phyloP scores from a whole-genome alignment of 306 rosid species.

The Hippophae rhamnoides region DNA sequence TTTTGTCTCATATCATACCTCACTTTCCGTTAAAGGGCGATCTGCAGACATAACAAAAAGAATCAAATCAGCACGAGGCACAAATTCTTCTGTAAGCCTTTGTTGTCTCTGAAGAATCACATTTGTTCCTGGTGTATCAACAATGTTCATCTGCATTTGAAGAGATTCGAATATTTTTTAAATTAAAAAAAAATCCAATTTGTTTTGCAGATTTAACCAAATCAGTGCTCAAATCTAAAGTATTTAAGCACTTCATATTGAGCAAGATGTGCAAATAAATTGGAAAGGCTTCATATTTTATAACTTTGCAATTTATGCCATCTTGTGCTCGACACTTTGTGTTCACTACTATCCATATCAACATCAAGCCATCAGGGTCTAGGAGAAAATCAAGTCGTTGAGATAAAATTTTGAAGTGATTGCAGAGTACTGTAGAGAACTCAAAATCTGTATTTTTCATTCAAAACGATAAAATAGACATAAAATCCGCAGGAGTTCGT shows the following conservation, averaged over 20 bases:
- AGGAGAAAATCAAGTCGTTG: background rate
- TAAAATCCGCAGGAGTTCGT: too few relatives aligned
- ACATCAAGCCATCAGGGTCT: background rate
- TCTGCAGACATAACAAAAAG: conserved; percentile 93
- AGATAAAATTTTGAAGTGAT: too few relatives aligned
- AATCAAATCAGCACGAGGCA: conserved; percentile 96
- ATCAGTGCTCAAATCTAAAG: background rate
- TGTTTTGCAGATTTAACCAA: conserved; percentile 1
- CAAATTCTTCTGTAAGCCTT: conserved; percentile 92
- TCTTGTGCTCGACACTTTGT: background rate
- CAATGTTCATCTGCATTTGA: conserved; percentile 68
- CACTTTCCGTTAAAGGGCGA: conserved; percentile 94
- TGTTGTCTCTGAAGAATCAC: conserved; percentile 98
- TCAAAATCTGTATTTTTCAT: too few relatives aligned
- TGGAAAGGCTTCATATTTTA: background rate
- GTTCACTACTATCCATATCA: background rate
- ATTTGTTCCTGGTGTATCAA: conserved; percentile 98
- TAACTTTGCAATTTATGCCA: background rate
- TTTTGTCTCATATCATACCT: conserved; percentile 36
- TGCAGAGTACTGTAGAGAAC: too few relatives aligned
- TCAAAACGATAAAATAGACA: too few relatives aligned
- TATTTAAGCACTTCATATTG: background rate
- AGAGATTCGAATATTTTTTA: background rate
- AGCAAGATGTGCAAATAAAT: background rate
- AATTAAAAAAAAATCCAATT: background rate